Conservation (phyloP, 345 rosid species). For the Bruguiera parviflora region DNA sequence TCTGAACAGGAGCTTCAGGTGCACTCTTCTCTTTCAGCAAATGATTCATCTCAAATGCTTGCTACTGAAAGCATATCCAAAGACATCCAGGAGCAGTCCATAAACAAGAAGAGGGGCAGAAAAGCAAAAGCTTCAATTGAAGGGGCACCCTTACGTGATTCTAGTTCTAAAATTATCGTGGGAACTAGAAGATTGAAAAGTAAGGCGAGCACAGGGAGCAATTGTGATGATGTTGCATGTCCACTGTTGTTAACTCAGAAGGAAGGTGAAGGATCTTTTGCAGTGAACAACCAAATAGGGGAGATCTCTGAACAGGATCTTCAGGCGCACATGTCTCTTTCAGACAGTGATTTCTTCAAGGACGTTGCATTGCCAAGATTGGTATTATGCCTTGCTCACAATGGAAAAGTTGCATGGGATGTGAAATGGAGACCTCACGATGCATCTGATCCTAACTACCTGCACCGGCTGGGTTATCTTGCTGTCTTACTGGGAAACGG, state of each 20-base stretch:
- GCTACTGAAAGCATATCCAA: constrained; percentile 31
- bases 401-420: constrained; percentile 93
- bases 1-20: constrained; percentile 23
- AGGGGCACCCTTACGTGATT: constrained; percentile 27
- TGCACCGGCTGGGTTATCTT: constrained; percentile 79
- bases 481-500: constrained; percentile 92
- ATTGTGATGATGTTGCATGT: constrained; percentile 15
- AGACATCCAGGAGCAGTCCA: constrained; percentile 26
- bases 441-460: constrained; percentile 37
- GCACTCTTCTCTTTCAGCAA: constrained; percentile 15
- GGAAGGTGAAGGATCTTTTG: constrained; percentile 26
- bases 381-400: constrained; percentile 79
- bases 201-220: constrained; percentile 15
- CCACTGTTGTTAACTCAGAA: constrained; percentile 18
- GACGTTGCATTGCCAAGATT: constrained; percentile 65
- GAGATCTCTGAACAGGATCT: constrained; percentile 23
- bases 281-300: constrained; percentile 22
- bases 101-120: constrained; percentile 21
- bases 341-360: constrained; percentile 25
- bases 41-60: constrained; percentile 17
- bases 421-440: constrained; percentile 74
- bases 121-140: constrained; percentile 18
- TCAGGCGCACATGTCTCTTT: constrained; percentile 18
- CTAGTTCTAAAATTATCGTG: constrained; percentile 26
- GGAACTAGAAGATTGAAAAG: constrained; percentile 31